Evolutionary conservation across 345 rosid genomes (phyloP).

Genomic region (Erodium maritimum): DNA sequence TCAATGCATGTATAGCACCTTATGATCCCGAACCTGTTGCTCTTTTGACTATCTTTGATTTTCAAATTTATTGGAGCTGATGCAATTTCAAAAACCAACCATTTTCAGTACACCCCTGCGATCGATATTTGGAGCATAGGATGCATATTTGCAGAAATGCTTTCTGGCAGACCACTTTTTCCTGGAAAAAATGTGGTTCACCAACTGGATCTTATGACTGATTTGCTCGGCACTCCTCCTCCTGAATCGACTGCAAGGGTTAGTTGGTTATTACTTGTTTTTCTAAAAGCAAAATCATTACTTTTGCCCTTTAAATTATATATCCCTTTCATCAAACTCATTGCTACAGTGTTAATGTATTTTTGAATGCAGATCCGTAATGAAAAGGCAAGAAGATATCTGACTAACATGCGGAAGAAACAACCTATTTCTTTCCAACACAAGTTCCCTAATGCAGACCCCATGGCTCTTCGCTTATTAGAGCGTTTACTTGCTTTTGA

Average conservation of each 20-base stretch:
- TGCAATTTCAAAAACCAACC: constrained; percentile 2
- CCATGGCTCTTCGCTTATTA: constrained; percentile 62
- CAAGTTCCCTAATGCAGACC: constrained; percentile 79
- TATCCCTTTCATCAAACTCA: too few relatives aligned
- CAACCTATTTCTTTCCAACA: constrained; percentile 64
- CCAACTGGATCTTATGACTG: constrained; percentile 93
- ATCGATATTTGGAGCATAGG: constrained; percentile 98
- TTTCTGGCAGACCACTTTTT: constrained; percentile 80
- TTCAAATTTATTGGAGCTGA: too few relatives aligned
- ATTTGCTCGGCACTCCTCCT: constrained; percentile 87
- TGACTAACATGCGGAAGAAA: constrained; percentile 82
- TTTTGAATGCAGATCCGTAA: constrained; percentile 89
- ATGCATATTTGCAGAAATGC: constrained; percentile 98
- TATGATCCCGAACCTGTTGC: too few relatives aligned
- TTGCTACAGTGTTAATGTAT: too few relatives aligned
- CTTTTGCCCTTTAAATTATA: too few relatives aligned
- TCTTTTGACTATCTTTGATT: too few relatives aligned
- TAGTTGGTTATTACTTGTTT: constrained; percentile 10
- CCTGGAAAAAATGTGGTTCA: constrained; percentile 97
- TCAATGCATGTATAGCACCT: too few relatives aligned
- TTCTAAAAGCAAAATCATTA: too few relatives aligned
- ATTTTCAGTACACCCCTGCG: constrained; percentile 79
- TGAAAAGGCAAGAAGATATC: constrained; percentile 97
- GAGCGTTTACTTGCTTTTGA: constrained; percentile 86
- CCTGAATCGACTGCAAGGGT: constrained; percentile 70